Evolutionary conservation across 768 basidiomycete species (phyloP).

Genomic region (Suillus ampliporus): DNA sequence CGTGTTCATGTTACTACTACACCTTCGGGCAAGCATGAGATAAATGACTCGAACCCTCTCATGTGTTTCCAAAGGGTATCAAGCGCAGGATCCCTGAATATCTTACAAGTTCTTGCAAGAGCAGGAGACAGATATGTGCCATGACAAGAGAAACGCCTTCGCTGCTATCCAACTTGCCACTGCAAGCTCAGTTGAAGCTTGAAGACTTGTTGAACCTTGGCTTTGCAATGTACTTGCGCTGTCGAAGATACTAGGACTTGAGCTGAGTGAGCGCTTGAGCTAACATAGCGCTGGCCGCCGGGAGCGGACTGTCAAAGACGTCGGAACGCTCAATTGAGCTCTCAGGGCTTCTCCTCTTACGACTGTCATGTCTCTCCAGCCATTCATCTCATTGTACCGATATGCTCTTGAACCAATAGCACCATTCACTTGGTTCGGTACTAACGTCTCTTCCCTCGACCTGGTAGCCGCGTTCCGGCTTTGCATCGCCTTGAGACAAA

Average conservation of each 20-base stretch:
- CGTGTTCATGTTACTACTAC: not conserved
- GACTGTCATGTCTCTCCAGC: constrained; percentile 40
- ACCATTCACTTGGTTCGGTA: constrained; percentile 71
- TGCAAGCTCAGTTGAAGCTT: too few relatives aligned
- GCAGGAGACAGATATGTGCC: constrained; percentile 1
- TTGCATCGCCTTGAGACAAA: constrained; percentile 70
- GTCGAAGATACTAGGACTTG: too few relatives aligned
- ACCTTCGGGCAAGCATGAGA: not conserved
- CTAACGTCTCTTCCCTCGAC: constrained; percentile 66
- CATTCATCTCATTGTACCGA: constrained; percentile 57
- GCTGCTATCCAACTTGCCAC: too few relatives aligned
- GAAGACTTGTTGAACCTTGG: too few relatives aligned
- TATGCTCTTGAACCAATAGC: constrained; percentile 62
- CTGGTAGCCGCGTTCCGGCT: constrained; percentile 70
- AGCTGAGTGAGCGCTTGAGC: too few relatives aligned
- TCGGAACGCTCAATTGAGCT: not conserved
- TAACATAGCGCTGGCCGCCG: not conserved
- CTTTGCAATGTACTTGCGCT: too few relatives aligned
- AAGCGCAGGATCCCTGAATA: constrained; percentile 7
- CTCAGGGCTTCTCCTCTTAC: not conserved
- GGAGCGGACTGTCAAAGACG: not conserved
- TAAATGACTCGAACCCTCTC: not conserved
- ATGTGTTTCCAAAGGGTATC: not conserved
- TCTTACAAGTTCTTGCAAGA: constrained; percentile 6
- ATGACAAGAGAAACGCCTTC: not conserved